A percentile compares a stretch with the other conserved stretches of the same genome.
phyloP scores from a whole-genome alignment of 768 basidiomycete species.

The Lanmaoa rubissima region DNA sequence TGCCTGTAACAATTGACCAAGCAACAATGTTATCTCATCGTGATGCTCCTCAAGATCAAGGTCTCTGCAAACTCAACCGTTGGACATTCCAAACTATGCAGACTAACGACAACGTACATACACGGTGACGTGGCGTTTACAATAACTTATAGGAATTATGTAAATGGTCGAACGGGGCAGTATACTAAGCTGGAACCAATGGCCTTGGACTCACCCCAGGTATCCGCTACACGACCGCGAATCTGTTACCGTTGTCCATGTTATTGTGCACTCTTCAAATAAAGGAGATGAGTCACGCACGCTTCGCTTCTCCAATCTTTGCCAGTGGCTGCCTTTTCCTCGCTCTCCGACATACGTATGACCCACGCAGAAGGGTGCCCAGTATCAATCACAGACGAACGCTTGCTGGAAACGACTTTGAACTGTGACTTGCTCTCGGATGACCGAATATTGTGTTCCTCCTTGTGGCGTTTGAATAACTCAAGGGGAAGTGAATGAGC shows the following conservation, averaged over 20 bases:
- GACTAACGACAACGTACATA: background rate
- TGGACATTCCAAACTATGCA: background rate
- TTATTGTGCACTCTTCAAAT: constrained; percentile 1
- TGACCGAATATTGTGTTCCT: constrained; percentile 35
- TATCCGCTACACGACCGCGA: constrained; percentile 6
- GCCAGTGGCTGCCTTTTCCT: constrained; percentile 42
- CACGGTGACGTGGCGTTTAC: background rate
- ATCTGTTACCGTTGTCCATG: constrained; percentile 4
- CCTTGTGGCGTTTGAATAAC: constrained; percentile 62
- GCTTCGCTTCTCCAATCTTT: constrained; percentile 55
- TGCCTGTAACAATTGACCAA: background rate
- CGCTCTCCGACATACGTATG: constrained; percentile 47
- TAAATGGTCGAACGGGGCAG: background rate
- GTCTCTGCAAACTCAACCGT: background rate
- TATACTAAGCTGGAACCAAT: background rate
- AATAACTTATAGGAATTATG: background rate
- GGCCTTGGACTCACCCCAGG: background rate
- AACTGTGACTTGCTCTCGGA: constrained; percentile 62
- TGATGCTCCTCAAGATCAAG: too few species aligned
- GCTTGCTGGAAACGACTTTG: constrained; percentile 74
- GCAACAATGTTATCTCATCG: too few species aligned
- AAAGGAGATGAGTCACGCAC: constrained; percentile 28
- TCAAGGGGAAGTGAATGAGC: constrained; percentile 23
- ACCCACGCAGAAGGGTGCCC: constrained; percentile 75
- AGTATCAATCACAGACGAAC: constrained; percentile 61